These are phyloP conservation scores for Inga oerstediana DNA, from an alignment of 306 rosid species.

Conservation along the genomic window DNA sequence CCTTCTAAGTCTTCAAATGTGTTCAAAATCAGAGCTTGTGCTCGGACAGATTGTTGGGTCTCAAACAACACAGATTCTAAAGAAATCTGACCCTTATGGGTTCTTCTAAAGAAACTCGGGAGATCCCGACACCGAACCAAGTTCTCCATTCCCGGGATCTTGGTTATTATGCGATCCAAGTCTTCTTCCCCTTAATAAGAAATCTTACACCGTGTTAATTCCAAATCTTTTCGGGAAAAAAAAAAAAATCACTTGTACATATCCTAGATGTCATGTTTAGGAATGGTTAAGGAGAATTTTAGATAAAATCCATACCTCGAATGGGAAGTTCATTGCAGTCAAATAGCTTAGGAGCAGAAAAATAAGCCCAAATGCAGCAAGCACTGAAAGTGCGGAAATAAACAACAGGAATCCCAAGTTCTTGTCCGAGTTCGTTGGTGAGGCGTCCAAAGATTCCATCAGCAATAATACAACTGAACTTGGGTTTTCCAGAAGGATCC, in stretches of 20 bases:
- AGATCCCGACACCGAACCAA: conserved; percentile 59
- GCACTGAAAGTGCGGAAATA: conserved; percentile 49
- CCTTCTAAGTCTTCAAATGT: conserved; percentile 65
- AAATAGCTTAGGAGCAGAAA: conserved; percentile 37
- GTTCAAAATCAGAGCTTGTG: conserved; percentile 53
- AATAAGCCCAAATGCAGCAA: conserved; percentile 48
- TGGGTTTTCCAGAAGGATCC: conserved; percentile 6
- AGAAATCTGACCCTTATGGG: neutral
- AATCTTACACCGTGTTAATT: too few relatives aligned
- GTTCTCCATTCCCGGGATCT: conserved; percentile 53
- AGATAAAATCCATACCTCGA: conserved; percentile 22
- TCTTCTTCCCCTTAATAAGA: conserved; percentile 36
- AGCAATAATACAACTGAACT: conserved; percentile 39
- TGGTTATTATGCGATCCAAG: conserved; percentile 51
- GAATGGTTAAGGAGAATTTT: too few relatives aligned
- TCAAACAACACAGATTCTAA: neutral
- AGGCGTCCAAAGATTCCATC: conserved; percentile 46
- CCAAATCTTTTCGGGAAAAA: too few relatives aligned
- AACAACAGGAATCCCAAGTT: conserved; percentile 40
- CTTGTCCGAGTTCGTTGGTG: conserved; percentile 31
- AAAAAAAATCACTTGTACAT: too few relatives aligned
- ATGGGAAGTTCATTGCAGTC: conserved; percentile 49
- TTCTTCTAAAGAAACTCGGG: conserved; percentile 35
- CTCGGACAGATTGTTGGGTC: conserved; percentile 28
- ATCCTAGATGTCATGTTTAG: neutral